Percentiles rank a stretch among this genome's conserved stretches.
Conservation (phyloP, 164 flowering plant species). For the Saururus chinensis region DNA sequence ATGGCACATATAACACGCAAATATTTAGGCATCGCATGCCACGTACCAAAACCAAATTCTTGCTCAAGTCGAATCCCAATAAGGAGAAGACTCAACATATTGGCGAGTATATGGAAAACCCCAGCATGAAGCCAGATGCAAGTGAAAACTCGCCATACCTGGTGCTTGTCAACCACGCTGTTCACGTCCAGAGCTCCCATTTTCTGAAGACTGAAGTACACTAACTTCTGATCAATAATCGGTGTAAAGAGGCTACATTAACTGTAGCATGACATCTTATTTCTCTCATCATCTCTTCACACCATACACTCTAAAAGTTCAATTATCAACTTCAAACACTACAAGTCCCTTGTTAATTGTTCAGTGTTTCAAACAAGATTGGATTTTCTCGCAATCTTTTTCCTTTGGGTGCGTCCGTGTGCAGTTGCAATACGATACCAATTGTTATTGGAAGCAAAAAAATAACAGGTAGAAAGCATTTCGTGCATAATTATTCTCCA, state of each 20-base stretch:
- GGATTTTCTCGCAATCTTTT: too few species aligned
- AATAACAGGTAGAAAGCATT: too few species aligned
- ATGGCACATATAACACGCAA: neutral
- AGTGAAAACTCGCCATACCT: slow-evolving; percentile 61
- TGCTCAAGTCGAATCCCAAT: slow-evolving; percentile 89
- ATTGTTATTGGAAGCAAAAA: too few species aligned
- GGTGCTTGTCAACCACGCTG: slow-evolving; percentile 41
- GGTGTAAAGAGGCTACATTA: neutral
- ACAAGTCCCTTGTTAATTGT: too few species aligned
- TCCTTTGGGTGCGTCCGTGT: too few species aligned
- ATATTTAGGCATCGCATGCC: neutral
- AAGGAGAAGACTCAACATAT: slow-evolving; percentile 76
- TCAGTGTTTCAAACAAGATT: too few species aligned
- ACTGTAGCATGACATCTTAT: neutral
- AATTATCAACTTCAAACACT: too few species aligned
- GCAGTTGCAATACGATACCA: too few species aligned
- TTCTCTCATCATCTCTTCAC: neutral
- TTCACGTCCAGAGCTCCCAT: slow-evolving; percentile 67
- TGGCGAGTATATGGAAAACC: slow-evolving; percentile 64
- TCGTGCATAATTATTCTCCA: too few species aligned
- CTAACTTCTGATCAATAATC: neutral
- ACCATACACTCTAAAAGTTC: too few species aligned
- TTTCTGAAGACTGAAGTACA: slow-evolving; percentile 33
- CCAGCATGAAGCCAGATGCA: slow-evolving; percentile 88
- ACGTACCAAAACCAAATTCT: slow-evolving; percentile 81